A percentile compares a stretch with the other conserved stretches of the same genome.
phyloP scores from a whole-genome alignment of 2,329 filamentous ascomycete genomes.

The Harringtonia aguacate region DNA sequence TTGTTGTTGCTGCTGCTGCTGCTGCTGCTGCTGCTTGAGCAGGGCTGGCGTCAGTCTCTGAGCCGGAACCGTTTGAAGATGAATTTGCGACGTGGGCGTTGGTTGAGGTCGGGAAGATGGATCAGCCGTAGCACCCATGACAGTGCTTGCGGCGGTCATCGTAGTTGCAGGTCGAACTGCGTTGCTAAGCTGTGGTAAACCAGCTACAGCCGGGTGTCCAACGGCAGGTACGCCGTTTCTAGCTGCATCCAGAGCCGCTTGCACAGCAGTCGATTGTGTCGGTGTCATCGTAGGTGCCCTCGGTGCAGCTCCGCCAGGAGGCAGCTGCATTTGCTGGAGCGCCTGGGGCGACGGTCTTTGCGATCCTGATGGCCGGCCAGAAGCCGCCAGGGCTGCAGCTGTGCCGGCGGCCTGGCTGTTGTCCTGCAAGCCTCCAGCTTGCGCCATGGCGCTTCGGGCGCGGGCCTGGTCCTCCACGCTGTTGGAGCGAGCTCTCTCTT shows the following conservation, averaged over 20 bases:
- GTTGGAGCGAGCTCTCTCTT: slow-evolving; percentile 48
- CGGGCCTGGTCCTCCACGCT: slow-evolving; percentile 50
- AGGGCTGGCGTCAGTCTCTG: neutral
- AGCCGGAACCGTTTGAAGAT: too few species aligned
- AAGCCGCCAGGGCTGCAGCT: neutral
- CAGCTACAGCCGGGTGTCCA: too few species aligned
- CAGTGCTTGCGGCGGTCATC: too few species aligned
- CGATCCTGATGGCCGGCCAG: neutral
- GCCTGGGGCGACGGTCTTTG: neutral
- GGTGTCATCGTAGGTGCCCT: neutral
- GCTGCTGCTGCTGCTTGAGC: neutral
- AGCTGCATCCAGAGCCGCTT: neutral
- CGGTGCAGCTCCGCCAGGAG: neutral
- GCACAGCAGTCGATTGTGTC: neutral
- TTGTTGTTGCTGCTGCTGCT: neutral
- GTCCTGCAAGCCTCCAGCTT: slow-evolving; percentile 42
- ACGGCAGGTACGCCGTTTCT: too few species aligned
- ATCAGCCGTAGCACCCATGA: too few species aligned
- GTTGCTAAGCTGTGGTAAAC: too few species aligned
- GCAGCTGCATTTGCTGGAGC: neutral
- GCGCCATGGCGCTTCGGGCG: slow-evolving; percentile 47
- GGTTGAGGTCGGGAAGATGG: too few species aligned
- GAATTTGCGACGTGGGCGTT: too few species aligned
- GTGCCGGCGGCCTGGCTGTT: slow-evolving; percentile 2
- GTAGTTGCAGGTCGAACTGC: too few species aligned